Conservation (phyloP, 352 stramenopile species). For the Globisporangium splendens region DNA sequence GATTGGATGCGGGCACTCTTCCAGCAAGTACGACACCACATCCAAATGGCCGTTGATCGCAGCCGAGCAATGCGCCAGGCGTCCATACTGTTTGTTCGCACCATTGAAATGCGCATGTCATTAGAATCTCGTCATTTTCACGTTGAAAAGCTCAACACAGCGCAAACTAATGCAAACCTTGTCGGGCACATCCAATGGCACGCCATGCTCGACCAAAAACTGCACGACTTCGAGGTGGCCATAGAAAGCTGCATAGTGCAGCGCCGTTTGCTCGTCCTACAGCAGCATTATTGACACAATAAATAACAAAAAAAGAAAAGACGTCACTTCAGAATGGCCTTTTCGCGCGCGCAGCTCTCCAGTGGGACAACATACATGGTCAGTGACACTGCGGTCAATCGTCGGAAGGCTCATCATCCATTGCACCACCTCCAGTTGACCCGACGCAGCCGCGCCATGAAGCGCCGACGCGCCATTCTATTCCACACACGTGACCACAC, state of each 20-base stretch:
- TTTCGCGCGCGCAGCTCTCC: too few relatives aligned
- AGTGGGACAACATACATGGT: slow-evolving; percentile 44
- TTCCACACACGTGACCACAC: neutral
- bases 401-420: slow-evolving; percentile 62
- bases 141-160: neutral
- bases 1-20: slow-evolving; percentile 76
- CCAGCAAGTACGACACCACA: slow-evolving; percentile 76
- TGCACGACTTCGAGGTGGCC: slow-evolving; percentile 85
- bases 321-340: too few relatives aligned
- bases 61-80: slow-evolving; percentile 74
- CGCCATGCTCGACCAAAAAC: slow-evolving; percentile 74
- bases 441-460: slow-evolving; percentile 69
- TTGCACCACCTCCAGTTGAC: slow-evolving; percentile 78
- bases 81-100: slow-evolving; percentile 40
- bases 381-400: slow-evolving; percentile 57
- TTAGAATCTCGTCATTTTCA: too few relatives aligned
- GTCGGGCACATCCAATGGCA: slow-evolving; percentile 75
- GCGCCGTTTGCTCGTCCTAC: slow-evolving; percentile 75
- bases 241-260: slow-evolving; percentile 87
- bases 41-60: slow-evolving; percentile 87
- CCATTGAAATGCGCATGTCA: neutral
- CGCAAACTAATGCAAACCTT: slow-evolving; percentile 31
- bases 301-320: too few relatives aligned
- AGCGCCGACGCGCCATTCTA: slow-evolving; percentile 82
- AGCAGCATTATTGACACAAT: too few relatives aligned